phyloP scores from a whole-genome alignment of 441 rosid species.

The Erodium moschatum region DNA sequence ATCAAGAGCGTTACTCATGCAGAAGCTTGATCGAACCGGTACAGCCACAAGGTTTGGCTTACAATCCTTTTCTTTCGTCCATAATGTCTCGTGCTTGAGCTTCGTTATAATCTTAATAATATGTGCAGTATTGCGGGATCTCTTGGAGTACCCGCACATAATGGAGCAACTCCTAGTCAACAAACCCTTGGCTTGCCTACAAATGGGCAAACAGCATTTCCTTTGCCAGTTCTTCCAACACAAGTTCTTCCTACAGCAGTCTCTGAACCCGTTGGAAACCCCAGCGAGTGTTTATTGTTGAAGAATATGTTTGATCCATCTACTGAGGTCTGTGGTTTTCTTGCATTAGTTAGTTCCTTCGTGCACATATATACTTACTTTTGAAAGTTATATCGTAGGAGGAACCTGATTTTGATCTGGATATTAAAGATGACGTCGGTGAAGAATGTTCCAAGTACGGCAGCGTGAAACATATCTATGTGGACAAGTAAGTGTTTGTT shows the following conservation, averaged over 20 bases:
- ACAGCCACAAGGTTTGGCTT: slow-evolving; percentile 57
- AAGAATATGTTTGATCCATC: slow-evolving; percentile 88
- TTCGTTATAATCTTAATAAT: neutral
- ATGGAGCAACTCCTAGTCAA: slow-evolving; percentile 49
- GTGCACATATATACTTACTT: slow-evolving; percentile 12
- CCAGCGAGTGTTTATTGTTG: slow-evolving; percentile 70
- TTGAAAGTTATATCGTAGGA: slow-evolving; percentile 37
- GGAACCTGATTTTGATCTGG: slow-evolving; percentile 71
- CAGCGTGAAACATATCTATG: slow-evolving; percentile 51
- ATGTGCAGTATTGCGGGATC: slow-evolving; percentile 50
- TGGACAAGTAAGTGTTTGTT: slow-evolving; percentile 59
- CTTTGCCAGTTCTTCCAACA: slow-evolving; percentile 41
- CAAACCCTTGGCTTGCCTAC: slow-evolving; percentile 40
- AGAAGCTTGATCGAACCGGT: slow-evolving; percentile 82
- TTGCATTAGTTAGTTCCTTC: slow-evolving; percentile 4
- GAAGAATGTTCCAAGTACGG: slow-evolving; percentile 81
- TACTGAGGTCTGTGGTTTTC: slow-evolving; percentile 49
- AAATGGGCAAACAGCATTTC: slow-evolving; percentile 35
- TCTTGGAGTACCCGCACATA: slow-evolving; percentile 52
- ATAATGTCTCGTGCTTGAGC: neutral
- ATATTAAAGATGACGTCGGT: slow-evolving; percentile 67
- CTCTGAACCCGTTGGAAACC: slow-evolving; percentile 55
- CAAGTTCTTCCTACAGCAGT: slow-evolving; percentile 40
- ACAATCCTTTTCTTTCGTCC: neutral
- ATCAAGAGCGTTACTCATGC: slow-evolving; percentile 74